Percentiles rank a stretch among this genome's conserved stretches.
These are phyloP conservation scores for Cicer yamashitae DNA, from an alignment of 306 rosid species.

Conservation along the genomic window DNA sequence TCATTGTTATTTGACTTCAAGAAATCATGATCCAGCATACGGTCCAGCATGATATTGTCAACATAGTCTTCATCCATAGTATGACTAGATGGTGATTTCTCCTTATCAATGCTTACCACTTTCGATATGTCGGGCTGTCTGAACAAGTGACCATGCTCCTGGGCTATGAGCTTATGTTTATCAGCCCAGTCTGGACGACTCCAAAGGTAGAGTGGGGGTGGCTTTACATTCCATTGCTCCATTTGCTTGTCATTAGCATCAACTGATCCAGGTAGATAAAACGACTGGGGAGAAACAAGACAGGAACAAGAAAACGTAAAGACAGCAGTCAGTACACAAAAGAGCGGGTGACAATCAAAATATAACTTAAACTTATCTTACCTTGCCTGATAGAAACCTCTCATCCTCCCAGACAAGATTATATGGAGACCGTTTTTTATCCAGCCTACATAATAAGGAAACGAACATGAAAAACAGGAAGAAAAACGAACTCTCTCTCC, in stretches of 20 bases:
- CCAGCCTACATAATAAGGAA: constrained; percentile 59
- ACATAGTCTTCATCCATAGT: constrained; percentile 39
- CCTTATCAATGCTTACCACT: constrained; percentile 37
- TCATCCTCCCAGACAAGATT: constrained; percentile 90
- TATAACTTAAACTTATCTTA: constrained; percentile 42
- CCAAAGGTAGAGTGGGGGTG: constrained; percentile 90
- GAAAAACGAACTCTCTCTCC: constrained; percentile 24
- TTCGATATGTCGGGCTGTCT: constrained; percentile 28
- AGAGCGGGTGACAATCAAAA: constrained; percentile 34
- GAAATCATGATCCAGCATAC: constrained; percentile 46
- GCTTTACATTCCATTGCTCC: constrained; percentile 69
- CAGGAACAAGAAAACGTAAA: background rate
- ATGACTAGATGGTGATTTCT: constrained; percentile 36
- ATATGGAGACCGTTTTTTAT: constrained; percentile 58
- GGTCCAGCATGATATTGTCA: constrained; percentile 36
- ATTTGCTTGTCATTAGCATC: constrained; percentile 66
- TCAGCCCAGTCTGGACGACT: constrained; percentile 68
- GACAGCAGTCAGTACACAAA: constrained; percentile 38
- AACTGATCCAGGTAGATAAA: constrained; percentile 90
- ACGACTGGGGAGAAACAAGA: constrained; percentile 61
- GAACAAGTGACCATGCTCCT: constrained; percentile 58
- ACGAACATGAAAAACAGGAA: constrained; percentile 37
- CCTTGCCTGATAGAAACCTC: constrained; percentile 73
- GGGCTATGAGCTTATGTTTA: constrained; percentile 65
- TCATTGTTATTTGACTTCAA: constrained; percentile 40